Evolutionary conservation across 208 protist genomes (phyloP), one percentile per base, ranked within the genome.

Genomic region (Leishmania major): DNA sequence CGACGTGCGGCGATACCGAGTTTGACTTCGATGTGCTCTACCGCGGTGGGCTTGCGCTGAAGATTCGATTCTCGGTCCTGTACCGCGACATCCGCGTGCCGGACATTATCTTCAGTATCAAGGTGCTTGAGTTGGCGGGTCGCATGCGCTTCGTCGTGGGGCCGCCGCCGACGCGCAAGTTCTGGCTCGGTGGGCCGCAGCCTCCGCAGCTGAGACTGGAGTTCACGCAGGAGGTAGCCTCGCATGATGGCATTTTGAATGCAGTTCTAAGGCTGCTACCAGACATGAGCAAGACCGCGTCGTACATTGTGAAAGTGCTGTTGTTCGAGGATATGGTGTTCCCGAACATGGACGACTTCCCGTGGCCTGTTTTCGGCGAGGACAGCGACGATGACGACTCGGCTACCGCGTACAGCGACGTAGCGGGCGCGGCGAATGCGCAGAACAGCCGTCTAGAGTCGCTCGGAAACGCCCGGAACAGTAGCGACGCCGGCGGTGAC

Each of bases 21-120:
- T 94, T 97, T 69, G 92, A 95, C 86, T 96, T 97, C 80, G 91
- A 97, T 75, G 78, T 97, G 67, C 85, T 95, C 10, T 97, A 97
- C 84, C 93, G 93, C 45, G 94, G 94, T 47, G 94, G 94, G 17
- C 86, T 97, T 15, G 80, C 73, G 55, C 66, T 97, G 13, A 88
- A 83, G 70, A 90, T 97, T 51, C 89, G 91, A 73, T 96, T 97
- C 75, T 60, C 89, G 19, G 85, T 95, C 40, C 86, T 83, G 11
- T 95, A 94, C 71, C 91, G 90, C 40, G 86, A 88, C 10, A 85
- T 95, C 53, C 84, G 87, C 11, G 87, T 96, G 77, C 92, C 92
- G 1, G 89, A 94, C 79, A 90, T 96, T 45, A 82, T 94, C 37
- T 96, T 97, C 71, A 89, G 90, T 71, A 89, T 96, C 37, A 89